Evolutionary conservation across 805 yeast species (phyloP), one percentile per base, ranked within the genome.

Genomic region (Dipodascus albidus): DNA sequence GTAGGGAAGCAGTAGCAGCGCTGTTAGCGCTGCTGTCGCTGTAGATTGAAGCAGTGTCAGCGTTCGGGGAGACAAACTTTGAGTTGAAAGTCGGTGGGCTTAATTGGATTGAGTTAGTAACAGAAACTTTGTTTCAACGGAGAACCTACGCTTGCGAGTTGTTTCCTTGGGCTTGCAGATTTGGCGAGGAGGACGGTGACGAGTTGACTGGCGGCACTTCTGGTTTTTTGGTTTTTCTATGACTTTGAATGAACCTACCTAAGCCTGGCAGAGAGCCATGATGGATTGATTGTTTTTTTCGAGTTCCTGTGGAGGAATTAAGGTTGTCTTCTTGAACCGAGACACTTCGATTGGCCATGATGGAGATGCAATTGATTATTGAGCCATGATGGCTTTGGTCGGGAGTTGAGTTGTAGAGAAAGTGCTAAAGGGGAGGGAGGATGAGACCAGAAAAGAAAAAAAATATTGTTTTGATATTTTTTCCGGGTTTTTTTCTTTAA

Each of bases 31-130:
- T 38, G 15, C 44, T 38, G 44, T 38, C 20, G 20, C 44, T 38
- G 20, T 38, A 38, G 20, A 38, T 38, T 38, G 44, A 38, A 38
- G 44, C 44, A 14, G 44, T 38, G 44, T 38, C 44, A 38, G 44
- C 44, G 44, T 38, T 38, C n/a, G 44, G 44, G 20, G 44, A 38
- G 17, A 38, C 44, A 38, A 38, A 38, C 44, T 38, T 38, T 11
- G 44, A 38, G 44, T 38, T 38, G 44, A 38, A 38, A 6, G 44
- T 38, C 17, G 44, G 44, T 14, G 44, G 44, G 17, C 44, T 38
- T 4, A 6, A 17, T n/a, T n/a, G n/a, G 11, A 27, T 27, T 6
- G 44, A 38, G 44, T 38, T 38, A n/a, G 44, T 38, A 27, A 27
- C 9, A 11, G 6, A 11, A 27, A 27, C 33, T 27, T 27, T 11